phyloP scores from a whole-genome alignment of 805 yeast genomes.

The Brettanomyces custersianus region DNA sequence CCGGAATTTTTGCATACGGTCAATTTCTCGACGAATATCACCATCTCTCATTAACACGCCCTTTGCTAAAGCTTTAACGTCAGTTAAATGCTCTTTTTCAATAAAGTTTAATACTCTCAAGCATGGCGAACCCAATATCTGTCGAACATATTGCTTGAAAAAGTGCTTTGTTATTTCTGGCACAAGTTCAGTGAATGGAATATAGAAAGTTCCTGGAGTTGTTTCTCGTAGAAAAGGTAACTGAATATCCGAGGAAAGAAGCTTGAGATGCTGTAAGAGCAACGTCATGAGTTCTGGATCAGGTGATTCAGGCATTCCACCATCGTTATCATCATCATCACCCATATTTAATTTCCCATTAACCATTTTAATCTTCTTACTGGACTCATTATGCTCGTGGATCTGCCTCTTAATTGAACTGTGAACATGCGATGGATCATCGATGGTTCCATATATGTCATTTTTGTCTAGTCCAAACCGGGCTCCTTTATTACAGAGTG shows the following conservation, averaged over 20 bases:
- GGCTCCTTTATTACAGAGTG: conserved; percentile 23
- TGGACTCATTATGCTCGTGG: conserved; percentile 7
- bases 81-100: conserved; percentile 58
- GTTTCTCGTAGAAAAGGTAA: conserved; percentile 54
- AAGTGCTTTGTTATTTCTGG: conserved; percentile 38
- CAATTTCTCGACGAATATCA: conserved; percentile 63
- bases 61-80: conserved; percentile 76
- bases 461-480: conserved; percentile 26
- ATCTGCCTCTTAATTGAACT: not conserved
- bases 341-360: conserved; percentile 17
- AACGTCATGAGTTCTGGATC: conserved; percentile 17
- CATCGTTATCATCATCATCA: conserved; percentile 11
- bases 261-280: conserved; percentile 50
- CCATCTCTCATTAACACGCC: conserved; percentile 69
- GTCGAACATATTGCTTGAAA: conserved; percentile 48
- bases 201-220: conserved; percentile 47
- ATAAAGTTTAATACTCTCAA: conserved; percentile 73
- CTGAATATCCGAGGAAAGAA: conserved; percentile 43
- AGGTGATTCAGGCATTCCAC: conserved; percentile 3
- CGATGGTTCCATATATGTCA: conserved; percentile 28
- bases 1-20: conserved; percentile 58
- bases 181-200: conserved; percentile 50
- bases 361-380: conserved; percentile 20
- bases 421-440: conserved; percentile 15
- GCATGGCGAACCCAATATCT: conserved; percentile 57